Evolutionary conservation across 306 rosid species (phyloP).

Genomic region (Pterocarpus macrocarpus): DNA sequence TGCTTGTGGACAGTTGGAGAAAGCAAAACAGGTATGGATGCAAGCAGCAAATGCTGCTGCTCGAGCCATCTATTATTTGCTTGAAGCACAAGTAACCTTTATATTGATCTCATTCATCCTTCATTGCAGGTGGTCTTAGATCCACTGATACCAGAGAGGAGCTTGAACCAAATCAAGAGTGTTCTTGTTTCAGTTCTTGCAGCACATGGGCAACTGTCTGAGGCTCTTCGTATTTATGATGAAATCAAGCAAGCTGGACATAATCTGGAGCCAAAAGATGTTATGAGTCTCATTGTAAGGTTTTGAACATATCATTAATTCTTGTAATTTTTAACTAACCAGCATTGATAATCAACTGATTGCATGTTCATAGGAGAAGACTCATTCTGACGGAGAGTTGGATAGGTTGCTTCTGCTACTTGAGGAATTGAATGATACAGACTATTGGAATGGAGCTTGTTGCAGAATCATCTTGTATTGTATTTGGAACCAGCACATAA

Average conservation of each 20-base stretch:
- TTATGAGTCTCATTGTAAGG: constrained; percentile 72
- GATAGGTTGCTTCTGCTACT: constrained; percentile 69
- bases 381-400: constrained; percentile 61
- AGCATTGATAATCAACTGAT: constrained; percentile 7
- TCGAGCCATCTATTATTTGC: constrained; percentile 38
- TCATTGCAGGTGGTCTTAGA: constrained; percentile 61
- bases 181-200: constrained; percentile 75
- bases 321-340: neutral
- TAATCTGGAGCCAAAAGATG: constrained; percentile 66
- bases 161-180: constrained; percentile 65
- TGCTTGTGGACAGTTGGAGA: constrained; percentile 73
- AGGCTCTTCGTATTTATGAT: constrained; percentile 63
- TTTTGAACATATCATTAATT: constrained; percentile 22
- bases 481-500: constrained; percentile 66
- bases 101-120: constrained; percentile 27
- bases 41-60: constrained; percentile 38
- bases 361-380: constrained; percentile 59
- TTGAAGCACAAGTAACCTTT: constrained; percentile 12
- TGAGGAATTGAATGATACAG: constrained; percentile 57
- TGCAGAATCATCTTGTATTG: constrained; percentile 70
- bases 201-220: constrained; percentile 65
- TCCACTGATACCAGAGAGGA: constrained; percentile 57
- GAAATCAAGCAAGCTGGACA: constrained; percentile 70
- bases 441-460: constrained; percentile 79
- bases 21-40: constrained; percentile 77